Base-by-base conservation (phyloP, 1,139 yeast species). In the Taphrina confusa region DNA sequence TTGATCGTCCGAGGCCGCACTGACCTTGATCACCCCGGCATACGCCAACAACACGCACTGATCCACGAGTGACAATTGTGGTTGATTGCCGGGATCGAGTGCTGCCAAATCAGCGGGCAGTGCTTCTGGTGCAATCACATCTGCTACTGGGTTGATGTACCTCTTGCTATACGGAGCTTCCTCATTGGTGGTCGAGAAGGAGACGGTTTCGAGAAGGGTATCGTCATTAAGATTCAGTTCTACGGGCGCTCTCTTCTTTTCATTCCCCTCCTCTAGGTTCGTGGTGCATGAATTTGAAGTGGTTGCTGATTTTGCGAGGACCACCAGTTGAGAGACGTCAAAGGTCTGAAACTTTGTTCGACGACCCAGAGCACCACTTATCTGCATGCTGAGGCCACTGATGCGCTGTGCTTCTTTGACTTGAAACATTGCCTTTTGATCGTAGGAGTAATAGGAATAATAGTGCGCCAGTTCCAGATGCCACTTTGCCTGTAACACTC, bases 291-390 rank as follows among this genome's bases (percentile, higher is more conserved):
- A 25, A 4, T 25, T 25, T 3, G 25, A 2, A 6, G 20, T n/a
- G 18, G 16, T 45, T 4, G 51, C 27, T 12, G 66, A 64, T 27
- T 81, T 81, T 0, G 97, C 97, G 36, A 91, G 74, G 30, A 90
- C 81, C n/a, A 91, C 80, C 65, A 92, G 79, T 50, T 89, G 82
- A 0, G 96, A 80, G 14, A 87, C 81, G 25, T 84, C 82, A 51
- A 77, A 79, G 49, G 78, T 79, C 73, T 92, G 99, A 70, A 76
- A 87, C 71, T 87, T 88, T 2, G 98, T 91, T 70, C 94, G 79
- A 69, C 85, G 87, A 4, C 96, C 97, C 66, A 84, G 82, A 54
- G 92, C 88, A 65, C 98, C 98, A 1, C 97, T 85, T 52, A 91
- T 74, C 0, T 85, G 80, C 64, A 85, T 80, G 44, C 79, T 75